These are phyloP conservation scores for Gracilaria caudata DNA, from an alignment of 23 red algal genomes.

Conservation along the genomic window DNA sequence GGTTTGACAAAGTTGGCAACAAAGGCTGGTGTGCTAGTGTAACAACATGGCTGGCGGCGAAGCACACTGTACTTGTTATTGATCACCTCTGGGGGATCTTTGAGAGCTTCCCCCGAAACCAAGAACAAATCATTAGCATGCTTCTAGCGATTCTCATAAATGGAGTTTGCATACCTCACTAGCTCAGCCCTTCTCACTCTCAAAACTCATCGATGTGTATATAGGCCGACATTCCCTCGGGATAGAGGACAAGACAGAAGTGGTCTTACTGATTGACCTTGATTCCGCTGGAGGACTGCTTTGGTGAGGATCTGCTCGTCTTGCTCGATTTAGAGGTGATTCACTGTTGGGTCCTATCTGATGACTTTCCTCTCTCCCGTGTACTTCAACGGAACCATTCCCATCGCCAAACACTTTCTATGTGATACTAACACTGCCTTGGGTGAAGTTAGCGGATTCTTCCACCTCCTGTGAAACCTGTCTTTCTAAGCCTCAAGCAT, in stretches of 20 bases:
- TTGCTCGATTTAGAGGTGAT: conserved; percentile 44
- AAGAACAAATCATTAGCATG: conserved; percentile 42
- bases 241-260: conserved; percentile 43
- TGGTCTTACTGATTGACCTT: conserved; percentile 30
- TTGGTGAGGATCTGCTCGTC: not conserved
- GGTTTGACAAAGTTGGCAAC: conserved; percentile 47
- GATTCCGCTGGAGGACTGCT: not conserved
- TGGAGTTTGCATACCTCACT: conserved; percentile 57
- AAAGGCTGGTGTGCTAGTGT: conserved; percentile 69
- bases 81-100: not conserved
- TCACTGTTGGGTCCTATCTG: conserved; percentile 38
- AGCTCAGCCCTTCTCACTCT: conserved; percentile 52
- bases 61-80: not conserved
- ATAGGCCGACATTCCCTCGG: conserved; percentile 52
- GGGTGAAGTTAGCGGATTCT: conserved; percentile 56
- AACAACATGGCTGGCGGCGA: conserved; percentile 43
- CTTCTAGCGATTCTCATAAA: conserved; percentile 39
- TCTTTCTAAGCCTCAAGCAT: conserved; percentile 60
- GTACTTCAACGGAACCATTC: conserved; percentile 42
- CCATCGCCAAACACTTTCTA: conserved; percentile 47
- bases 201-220: conserved; percentile 49
- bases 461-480: conserved; percentile 64
- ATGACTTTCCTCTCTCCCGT: conserved; percentile 58
- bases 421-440: conserved; percentile 58
- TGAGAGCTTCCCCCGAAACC: not conserved